These are phyloP conservation scores for Saprolegnia parasitica DNA, from an alignment of 352 stramenopile genomes.

Conservation along the genomic window DNA sequence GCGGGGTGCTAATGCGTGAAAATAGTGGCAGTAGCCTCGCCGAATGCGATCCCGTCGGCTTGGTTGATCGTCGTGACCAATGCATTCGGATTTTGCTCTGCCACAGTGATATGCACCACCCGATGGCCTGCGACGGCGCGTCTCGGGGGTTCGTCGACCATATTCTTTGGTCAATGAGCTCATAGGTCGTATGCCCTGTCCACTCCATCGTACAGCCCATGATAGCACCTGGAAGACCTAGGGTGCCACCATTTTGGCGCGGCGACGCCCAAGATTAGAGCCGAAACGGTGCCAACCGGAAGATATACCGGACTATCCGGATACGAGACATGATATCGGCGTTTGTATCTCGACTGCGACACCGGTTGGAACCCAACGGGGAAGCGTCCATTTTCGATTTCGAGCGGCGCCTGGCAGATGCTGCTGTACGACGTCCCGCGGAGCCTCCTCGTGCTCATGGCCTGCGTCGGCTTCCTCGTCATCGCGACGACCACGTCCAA, in stretches of 20 bases:
- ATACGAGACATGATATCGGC: not conserved
- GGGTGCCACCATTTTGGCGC: no score
- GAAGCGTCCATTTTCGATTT: conserved; percentile 3
- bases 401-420: not conserved
- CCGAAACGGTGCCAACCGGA: not conserved
- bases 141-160: no score
- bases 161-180: no score
- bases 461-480: not conserved
- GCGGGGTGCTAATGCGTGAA: no score
- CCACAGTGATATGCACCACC: no score
- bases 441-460: not conserved
- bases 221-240: not conserved
- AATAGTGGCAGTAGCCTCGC: no score
- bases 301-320: not conserved
- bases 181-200: no score
- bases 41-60: no score
- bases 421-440: not conserved
- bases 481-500: not conserved
- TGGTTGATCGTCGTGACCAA: no score
- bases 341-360: not conserved
- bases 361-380: not conserved
- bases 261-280: not conserved
- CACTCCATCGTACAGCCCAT: not conserved
- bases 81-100: no score
- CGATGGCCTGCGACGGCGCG: no score